These are phyloP conservation scores for Elymus sibiricus DNA, from an alignment of 176 grass and related monocot species.

Conservation along the genomic window DNA sequence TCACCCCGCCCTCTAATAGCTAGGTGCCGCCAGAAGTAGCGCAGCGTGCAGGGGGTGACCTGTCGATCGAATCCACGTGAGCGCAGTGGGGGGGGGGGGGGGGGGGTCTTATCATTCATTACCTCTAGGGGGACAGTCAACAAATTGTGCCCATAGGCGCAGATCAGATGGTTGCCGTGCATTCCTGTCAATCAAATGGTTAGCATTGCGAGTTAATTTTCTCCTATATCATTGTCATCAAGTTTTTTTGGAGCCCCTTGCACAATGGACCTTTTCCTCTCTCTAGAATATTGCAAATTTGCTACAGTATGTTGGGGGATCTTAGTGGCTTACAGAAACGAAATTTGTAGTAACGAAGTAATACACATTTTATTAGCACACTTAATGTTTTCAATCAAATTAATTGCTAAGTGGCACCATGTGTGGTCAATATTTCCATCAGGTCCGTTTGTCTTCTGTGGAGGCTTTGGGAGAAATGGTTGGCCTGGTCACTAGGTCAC, in stretches of 20 bases:
- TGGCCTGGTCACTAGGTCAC: slow-evolving; percentile 86
- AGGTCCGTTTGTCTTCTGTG: slow-evolving; percentile 85
- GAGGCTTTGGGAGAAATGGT: slow-evolving; percentile 99
- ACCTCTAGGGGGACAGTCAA: neutral
- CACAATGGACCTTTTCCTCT: neutral
- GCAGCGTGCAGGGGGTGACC: too few relatives aligned
- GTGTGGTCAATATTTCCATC: slow-evolving; percentile 25
- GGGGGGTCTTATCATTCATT: too few relatives aligned
- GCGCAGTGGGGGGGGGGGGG: too few relatives aligned
- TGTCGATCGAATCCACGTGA: too few relatives aligned
- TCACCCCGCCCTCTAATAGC: too few relatives aligned
- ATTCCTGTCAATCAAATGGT: neutral
- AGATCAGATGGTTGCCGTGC: neutral
- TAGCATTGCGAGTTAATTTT: neutral
- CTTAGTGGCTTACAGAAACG: neutral
- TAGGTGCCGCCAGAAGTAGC: too few relatives aligned
- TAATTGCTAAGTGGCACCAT: neutral
- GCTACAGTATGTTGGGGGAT: neutral
- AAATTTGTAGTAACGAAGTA: neutral
- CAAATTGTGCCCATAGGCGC: neutral
- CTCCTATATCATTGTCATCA: neutral
- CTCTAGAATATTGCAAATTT: neutral
- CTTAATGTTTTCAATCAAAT: slow-evolving; percentile 8
- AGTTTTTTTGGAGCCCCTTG: neutral
- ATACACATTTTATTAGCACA: neutral